Base-by-base conservation (phyloP, 2,329 filamentous ascomycete genomes). In the Neurospora sp. region DNA sequence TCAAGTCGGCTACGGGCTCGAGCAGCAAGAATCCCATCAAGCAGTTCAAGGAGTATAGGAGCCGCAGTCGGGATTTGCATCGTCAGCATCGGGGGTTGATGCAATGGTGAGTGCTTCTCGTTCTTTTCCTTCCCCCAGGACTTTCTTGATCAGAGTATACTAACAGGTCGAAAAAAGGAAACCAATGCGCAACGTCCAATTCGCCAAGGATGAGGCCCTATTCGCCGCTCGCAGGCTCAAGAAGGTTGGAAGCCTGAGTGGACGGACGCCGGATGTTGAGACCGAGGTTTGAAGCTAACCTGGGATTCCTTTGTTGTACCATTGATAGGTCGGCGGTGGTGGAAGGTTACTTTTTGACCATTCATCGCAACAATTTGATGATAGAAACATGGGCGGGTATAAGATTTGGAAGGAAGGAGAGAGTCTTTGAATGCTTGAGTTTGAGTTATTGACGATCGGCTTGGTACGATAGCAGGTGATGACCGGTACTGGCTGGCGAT, bases 31-130 rank as follows among this genome's bases (percentile, higher is more conserved):
- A 87, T 73, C 87, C 87, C 0, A 79, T 88, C 71, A 83, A 83
- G 74, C 82, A 85, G 74, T 83, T 85, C 77, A 89, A 89, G 77
- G 85, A 90, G 28, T 88, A 91, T 78, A 89, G 88, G 75, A 83
- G 84, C 70, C 86, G 88, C 72, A 92, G 90, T 77, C 88, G 91
- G 72, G 89, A 91, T 66, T 84, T 97, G 78, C 91, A 94, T 78
- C 87, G 94, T 0, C 93, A 94, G 81, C 93, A 97, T 75, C 86
- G 94, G 11, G 95, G 95, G 0, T 76, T 97, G 77, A 97, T 97
- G 92, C 95, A 98, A 79, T 98, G 94, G 93, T 80, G 70, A 73
- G 78, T 72, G 38, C 66, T 66, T 19, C n/a, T 1, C 4, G 8
- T 37, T n/a, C 6, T 46, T 23, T 28, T n/a, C 17, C 11, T n/a